Percentiles rank a stretch among this genome's conserved stretches.
phyloP scores from a whole-genome alignment of 2,329 filamentous ascomycete species.

The Bipolaris gigantea region DNA sequence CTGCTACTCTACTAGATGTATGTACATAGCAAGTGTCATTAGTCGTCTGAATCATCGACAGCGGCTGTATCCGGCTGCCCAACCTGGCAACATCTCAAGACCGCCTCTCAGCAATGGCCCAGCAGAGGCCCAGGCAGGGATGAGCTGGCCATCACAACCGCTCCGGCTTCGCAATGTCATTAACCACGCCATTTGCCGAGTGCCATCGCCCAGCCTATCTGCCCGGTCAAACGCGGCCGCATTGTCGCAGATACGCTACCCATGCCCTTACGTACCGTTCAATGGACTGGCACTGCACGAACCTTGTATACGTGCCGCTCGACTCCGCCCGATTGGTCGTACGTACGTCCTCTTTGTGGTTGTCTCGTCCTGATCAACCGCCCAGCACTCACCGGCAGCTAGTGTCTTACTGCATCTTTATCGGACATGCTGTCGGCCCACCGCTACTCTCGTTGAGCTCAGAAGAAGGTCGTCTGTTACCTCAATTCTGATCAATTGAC shows the following conservation, averaged over 20 bases:
- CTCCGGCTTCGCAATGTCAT: conserved; percentile 4
- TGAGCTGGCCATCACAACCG: neutral
- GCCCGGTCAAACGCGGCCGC: conserved; percentile 14
- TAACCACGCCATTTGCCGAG: conserved; percentile 5
- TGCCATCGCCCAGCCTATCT: conserved; percentile 6
- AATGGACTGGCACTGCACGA: conserved; percentile 15
- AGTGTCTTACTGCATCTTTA: conserved; percentile 19
- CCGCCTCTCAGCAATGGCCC: neutral
- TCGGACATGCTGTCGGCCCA: conserved; percentile 16
- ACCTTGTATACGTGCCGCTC: conserved; percentile 19
- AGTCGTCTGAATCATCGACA: neutral
- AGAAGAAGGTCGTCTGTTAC: conserved; percentile 9
- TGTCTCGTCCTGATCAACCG: conserved; percentile 19
- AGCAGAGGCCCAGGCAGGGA: conserved; percentile 2
- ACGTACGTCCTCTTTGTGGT: conserved; percentile 4
- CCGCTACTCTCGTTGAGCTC: conserved; percentile 11
- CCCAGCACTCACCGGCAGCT: conserved; percentile 13
- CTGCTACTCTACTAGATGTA: neutral
- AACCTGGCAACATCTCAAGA: too few relatives aligned
- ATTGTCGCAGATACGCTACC: conserved; percentile 8
- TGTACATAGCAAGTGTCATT: neutral
- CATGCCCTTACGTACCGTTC: conserved; percentile 7
- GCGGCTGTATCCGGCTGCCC: neutral
- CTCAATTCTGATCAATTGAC: conserved; percentile 1
- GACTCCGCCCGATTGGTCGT: conserved; percentile 15